phyloP scores from a whole-genome alignment of 225 moss, liverwort and hornwort genomes.

The Marchantia polymorpha region DNA sequence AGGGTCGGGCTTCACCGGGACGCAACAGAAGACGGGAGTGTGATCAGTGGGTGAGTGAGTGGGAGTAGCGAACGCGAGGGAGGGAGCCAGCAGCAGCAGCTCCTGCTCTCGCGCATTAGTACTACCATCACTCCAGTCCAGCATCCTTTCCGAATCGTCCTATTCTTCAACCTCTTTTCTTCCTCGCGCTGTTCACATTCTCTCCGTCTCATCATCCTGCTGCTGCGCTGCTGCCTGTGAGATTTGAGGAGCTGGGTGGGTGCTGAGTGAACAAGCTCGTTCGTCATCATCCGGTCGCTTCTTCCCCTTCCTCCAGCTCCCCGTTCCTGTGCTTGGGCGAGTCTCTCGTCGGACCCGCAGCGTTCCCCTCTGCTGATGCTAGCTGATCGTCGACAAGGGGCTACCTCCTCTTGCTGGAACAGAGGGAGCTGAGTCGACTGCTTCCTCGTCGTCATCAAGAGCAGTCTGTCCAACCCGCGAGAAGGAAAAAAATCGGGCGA shows the following conservation, averaged over 20 bases:
- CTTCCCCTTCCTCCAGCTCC: background rate
- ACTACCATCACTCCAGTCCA: background rate
- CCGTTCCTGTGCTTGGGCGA: background rate
- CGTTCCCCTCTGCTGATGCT: background rate
- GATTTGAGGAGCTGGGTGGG: too few relatives aligned
- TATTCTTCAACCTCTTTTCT: background rate
- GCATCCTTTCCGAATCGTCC: background rate
- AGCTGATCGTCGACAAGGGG: background rate
- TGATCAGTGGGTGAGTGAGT: background rate
- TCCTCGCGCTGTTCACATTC: background rate
- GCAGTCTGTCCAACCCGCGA: background rate
- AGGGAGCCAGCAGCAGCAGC: background rate
- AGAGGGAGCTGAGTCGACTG: too few relatives aligned
- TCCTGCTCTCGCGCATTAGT: background rate
- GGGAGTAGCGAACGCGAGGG: background rate
- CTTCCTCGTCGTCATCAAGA: too few relatives aligned
- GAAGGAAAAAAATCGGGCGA: background rate
- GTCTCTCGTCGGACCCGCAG: background rate
- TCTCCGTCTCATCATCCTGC: background rate
- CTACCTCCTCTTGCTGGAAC: background rate
- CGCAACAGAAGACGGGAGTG: background rate
- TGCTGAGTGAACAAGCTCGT: too few relatives aligned
- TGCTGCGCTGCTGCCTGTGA: too few relatives aligned
- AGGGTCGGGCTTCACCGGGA: background rate
- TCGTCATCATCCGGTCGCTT: background rate